Percentiles rank a stretch among this genome's conserved stretches.
Evolutionary conservation across 805 yeast species (phyloP).

Genomic region (Grigorovia transvaalensis): DNA sequence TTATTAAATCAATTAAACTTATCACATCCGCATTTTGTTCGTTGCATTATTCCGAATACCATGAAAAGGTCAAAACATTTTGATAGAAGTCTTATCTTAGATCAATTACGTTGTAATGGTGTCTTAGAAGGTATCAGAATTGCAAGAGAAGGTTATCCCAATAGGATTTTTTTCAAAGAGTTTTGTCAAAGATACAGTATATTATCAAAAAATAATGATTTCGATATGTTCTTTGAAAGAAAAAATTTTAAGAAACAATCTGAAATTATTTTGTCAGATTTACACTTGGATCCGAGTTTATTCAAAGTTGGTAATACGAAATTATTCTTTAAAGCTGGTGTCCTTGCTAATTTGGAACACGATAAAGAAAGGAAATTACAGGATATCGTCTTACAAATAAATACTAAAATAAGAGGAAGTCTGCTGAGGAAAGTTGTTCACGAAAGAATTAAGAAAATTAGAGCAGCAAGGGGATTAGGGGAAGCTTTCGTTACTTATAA

Average conservation of each 20-base stretch:
- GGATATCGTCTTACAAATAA: slow-evolving; percentile 47
- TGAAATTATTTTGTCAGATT: slow-evolving; percentile 52
- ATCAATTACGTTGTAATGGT: slow-evolving; percentile 92
- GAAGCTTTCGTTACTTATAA: slow-evolving; percentile 47
- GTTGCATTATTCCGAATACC: slow-evolving; percentile 89
- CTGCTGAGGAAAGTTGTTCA: slow-evolving; percentile 40
- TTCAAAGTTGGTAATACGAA: slow-evolving; percentile 90
- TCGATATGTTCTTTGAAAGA: slow-evolving; percentile 20
- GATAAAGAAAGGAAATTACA: slow-evolving; percentile 58
- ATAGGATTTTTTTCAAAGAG: slow-evolving; percentile 73
- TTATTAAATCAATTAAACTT: slow-evolving; percentile 62
- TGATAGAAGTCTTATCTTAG: slow-evolving; percentile 67
- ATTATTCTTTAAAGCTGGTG: slow-evolving; percentile 92
- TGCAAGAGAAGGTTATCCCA: slow-evolving; percentile 95
- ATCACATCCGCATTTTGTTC: slow-evolving; percentile 93
- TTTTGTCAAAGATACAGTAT: slow-evolving; percentile 68
- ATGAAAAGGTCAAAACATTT: slow-evolving; percentile 60
- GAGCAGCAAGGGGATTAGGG: slow-evolving; percentile 61
- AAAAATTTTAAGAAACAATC: slow-evolving; percentile 54
- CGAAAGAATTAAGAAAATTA: slow-evolving; percentile 44
- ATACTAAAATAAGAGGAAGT: slow-evolving; percentile 57
- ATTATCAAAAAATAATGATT: slow-evolving; percentile 33
- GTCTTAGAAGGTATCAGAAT: slow-evolving; percentile 96
- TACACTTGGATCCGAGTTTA: slow-evolving; percentile 60
- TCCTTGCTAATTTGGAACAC: slow-evolving; percentile 79